Evolutionary conservation across 306 rosid genomes (phyloP).

Genomic region (Ormosia emarginata): DNA sequence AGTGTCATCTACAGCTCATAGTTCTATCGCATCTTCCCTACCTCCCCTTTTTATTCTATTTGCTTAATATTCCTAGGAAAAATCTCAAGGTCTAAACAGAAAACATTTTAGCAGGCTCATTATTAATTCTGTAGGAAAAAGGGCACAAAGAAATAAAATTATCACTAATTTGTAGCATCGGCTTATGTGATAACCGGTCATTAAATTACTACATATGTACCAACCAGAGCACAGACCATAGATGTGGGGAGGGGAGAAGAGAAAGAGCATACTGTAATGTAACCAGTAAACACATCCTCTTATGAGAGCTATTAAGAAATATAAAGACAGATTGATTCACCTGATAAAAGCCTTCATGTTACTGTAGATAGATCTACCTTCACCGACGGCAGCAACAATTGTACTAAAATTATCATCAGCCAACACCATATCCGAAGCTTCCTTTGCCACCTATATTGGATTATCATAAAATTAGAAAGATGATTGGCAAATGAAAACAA

Average conservation of each 20-base stretch:
- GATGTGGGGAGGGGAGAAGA: not conserved
- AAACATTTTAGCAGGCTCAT: too few relatives aligned
- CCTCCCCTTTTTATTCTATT: not conserved
- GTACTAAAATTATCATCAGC: conserved; percentile 94
- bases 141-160: too few relatives aligned
- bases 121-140: too few relatives aligned
- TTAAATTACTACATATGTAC: not conserved
- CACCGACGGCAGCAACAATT: conserved; percentile 93
- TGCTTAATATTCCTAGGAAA: too few relatives aligned
- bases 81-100: too few relatives aligned
- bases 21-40: not conserved
- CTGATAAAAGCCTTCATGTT: conserved; percentile 97
- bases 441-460: conserved; percentile 82
- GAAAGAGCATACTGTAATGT: not conserved
- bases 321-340: conserved; percentile 36
- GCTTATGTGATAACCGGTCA: not conserved
- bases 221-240: not conserved
- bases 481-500: not conserved
- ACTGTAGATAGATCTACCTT: conserved; percentile 93
- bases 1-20: not conserved
- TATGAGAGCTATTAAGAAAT: not conserved
- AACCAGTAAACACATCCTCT: not conserved
- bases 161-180: not conserved
- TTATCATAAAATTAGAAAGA: not conserved
- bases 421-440: conserved; percentile 95